Base-by-base conservation (phyloP, 2,329 filamentous ascomycete genomes). In the Fusarium luffae region DNA sequence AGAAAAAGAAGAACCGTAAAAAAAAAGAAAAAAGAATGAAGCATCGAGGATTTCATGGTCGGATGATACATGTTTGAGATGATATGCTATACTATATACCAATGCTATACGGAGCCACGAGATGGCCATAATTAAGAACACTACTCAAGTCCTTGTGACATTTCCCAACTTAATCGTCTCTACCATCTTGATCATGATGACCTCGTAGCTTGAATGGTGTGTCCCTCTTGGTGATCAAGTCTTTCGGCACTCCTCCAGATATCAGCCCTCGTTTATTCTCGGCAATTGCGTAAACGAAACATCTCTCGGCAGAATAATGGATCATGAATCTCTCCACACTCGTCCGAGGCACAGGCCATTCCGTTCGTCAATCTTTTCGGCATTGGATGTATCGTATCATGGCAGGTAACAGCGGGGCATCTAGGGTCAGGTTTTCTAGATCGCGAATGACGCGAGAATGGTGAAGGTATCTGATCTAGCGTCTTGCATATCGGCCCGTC, bases 61-160 rank as follows among this genome's bases (percentile, higher is more conserved):
- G 32, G 34, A 37, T 37, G 34, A 37, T 37, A 37, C n/a, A 62
- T 63, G 49, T 62, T 30, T 27, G 30, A 37, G 28, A 61, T 57
- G 51, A 64, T 59, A 54, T 65, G 52, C 60, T 52, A 64, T 64
- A 59, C 46, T 65, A 63, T 48, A 51, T 63, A 63, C 49, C 54
- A 64, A 65, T 65, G 46, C 60, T 65, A 65, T 65, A 59, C 32
- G 63, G 16, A 60, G 41, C 61, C 55, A 66, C 48, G 10, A 66
- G 61, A 60, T 66, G 63, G 63, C 49, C 12, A 49, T 61, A 44
- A 66, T 61, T 48, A 54, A 30, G 14, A 28, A 47, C 13, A 42
- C 40, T 34, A 21, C 16, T 44, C 40, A 8, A 2, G n/a, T 25
- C 27, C 49, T 25, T 28, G 16, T 6, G 16, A 10, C 14, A 23